phyloP scores from a whole-genome alignment of 2,329 filamentous ascomycete genomes.

The Ceratocystis smalleyi region DNA sequence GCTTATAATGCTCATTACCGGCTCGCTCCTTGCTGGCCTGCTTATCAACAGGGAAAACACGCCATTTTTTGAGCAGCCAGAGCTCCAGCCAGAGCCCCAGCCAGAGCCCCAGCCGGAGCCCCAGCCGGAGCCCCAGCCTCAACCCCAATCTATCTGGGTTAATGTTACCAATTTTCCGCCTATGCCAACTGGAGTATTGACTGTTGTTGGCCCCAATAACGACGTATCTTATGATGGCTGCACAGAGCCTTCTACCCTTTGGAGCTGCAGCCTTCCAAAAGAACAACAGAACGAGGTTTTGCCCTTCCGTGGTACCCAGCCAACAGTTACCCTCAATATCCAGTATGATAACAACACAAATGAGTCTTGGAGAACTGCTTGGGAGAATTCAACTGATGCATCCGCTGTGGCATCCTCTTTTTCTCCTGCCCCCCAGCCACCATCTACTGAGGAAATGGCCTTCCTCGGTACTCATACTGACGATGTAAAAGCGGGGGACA shows the following conservation, averaged over 20 bases:
- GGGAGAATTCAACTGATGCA: slow-evolving; percentile 22
- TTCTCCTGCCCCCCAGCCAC: slow-evolving; percentile 39
- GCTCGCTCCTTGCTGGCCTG: slow-evolving; percentile 43
- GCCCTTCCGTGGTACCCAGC: slow-evolving; percentile 51
- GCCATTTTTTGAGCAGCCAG: background rate
- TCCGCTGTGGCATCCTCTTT: slow-evolving; percentile 4
- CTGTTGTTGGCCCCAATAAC: slow-evolving; percentile 58
- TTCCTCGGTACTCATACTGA: slow-evolving; percentile 84
- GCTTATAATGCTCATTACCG: slow-evolving; percentile 34
- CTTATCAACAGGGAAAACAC: slow-evolving; percentile 21
- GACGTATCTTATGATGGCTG: slow-evolving; percentile 51
- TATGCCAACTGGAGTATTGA: slow-evolving; percentile 69
- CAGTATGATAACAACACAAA: slow-evolving; percentile 48
- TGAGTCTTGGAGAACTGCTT: slow-evolving; percentile 28
- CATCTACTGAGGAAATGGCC: slow-evolving; percentile 51
- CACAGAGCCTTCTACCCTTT: slow-evolving; percentile 55
- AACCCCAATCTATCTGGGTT: slow-evolving; percentile 45
- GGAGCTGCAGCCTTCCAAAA: slow-evolving; percentile 76
- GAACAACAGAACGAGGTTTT: slow-evolving; percentile 51
- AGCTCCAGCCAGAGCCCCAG: background rate
- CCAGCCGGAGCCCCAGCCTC: background rate
- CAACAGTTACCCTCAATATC: slow-evolving; percentile 69
- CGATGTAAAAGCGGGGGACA: slow-evolving; percentile 45
- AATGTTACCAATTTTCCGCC: slow-evolving; percentile 77
- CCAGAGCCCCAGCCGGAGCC: background rate